phyloP scores from a whole-genome alignment of 2,329 filamentous ascomycete species.

The Gyromitra esculenta region DNA sequence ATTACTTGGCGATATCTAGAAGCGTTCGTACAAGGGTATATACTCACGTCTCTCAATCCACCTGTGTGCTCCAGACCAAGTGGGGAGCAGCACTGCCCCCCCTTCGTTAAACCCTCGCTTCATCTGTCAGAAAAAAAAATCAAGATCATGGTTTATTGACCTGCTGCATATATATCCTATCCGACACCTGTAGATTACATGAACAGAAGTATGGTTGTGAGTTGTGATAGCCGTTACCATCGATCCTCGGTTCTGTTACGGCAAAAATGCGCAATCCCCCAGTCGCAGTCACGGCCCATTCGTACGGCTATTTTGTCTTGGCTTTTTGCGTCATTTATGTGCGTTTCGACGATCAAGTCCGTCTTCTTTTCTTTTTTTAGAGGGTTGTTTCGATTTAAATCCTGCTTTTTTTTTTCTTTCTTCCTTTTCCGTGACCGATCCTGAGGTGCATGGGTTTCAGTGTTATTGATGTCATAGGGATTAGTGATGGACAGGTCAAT shows the following conservation, averaged over 20 bases:
- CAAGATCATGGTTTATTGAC: conserved; percentile 25
- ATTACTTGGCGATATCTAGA: conserved; percentile 7
- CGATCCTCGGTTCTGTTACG: conserved; percentile 16
- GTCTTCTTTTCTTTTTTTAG: conserved; percentile 6
- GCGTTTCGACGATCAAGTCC: conserved; percentile 20
- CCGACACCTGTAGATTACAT: background rate
- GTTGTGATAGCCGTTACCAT: conserved; percentile 36
- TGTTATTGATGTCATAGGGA: background rate
- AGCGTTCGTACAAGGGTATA: conserved; percentile 5
- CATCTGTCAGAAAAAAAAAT: conserved; percentile 17
- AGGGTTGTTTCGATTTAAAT: conserved; percentile 20
- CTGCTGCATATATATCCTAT: background rate
- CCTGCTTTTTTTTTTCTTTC: background rate
- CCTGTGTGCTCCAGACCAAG: background rate
- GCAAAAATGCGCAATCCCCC: conserved; percentile 18
- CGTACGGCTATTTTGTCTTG: conserved; percentile 14
- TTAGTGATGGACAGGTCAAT: background rate
- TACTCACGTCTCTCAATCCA: background rate
- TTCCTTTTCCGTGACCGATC: conserved; percentile 19
- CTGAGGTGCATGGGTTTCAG: conserved; percentile 30
- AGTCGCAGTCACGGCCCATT: background rate
- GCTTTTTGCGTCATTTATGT: conserved; percentile 42
- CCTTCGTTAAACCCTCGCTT: background rate
- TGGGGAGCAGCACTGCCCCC: background rate
- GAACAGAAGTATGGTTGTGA: background rate